Conservation (phyloP, 345 rosid species). For the Dipteronia dyeriana region DNA sequence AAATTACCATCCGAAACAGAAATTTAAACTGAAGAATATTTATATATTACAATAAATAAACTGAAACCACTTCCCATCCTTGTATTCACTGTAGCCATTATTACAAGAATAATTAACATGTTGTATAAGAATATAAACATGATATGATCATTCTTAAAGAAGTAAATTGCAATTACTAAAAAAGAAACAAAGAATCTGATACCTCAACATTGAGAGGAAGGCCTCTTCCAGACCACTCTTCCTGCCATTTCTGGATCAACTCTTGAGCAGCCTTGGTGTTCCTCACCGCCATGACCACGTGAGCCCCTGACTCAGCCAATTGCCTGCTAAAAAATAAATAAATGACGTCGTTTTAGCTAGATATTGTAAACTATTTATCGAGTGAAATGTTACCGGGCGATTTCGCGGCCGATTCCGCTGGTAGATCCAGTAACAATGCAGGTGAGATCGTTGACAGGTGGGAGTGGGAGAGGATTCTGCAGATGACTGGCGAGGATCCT, state of each 20-base stretch:
- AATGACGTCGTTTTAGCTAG: not conserved
- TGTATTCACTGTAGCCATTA: no score
- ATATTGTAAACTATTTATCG: no score
- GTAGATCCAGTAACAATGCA: conserved; percentile 96
- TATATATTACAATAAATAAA: no score
- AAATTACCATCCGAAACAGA: conserved; percentile 12
- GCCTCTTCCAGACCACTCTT: conserved; percentile 64
- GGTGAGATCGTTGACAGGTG: conserved; percentile 72
- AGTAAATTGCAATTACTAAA: no score
- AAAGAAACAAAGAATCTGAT: not conserved
- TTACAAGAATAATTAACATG: no score
- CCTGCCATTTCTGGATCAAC: conserved; percentile 81
- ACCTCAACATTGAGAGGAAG: conserved; percentile 87
- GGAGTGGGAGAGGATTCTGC: conserved; percentile 76
- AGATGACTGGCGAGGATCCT: conserved; percentile 83
- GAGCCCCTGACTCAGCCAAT: conserved; percentile 95
- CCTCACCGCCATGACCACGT: conserved; percentile 97
- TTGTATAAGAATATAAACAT: no score
- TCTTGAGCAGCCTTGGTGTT: conserved; percentile 71
- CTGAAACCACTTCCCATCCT: no score
- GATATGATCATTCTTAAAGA: no score
- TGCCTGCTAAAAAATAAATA: conserved; percentile 45
- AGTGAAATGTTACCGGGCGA: conserved; percentile 53
- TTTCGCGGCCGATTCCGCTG: conserved; percentile 94
- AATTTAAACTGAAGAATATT: not conserved